Percentiles rank a stretch among this genome's conserved stretches.
Evolutionary conservation across 352 stramenopile species (phyloP).

Genomic region (Discostella stelligera): DNA sequence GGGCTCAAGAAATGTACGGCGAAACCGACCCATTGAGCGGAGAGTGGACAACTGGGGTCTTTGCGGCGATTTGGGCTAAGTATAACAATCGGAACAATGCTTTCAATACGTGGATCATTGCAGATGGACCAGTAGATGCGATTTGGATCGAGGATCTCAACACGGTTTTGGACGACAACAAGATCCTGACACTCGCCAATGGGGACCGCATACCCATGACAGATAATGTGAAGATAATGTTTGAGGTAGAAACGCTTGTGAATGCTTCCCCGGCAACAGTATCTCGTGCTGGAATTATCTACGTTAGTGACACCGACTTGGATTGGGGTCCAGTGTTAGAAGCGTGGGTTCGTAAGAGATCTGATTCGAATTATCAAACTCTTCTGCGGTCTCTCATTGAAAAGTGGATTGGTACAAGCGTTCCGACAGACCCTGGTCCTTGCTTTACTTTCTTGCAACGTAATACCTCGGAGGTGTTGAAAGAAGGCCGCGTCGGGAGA

Average conservation of each 20-base stretch:
- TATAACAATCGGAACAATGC: slow-evolving; percentile 97
- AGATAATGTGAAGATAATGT: slow-evolving; percentile 94
- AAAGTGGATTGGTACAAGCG: slow-evolving; percentile 96
- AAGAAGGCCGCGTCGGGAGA: slow-evolving; percentile 88
- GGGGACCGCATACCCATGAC: slow-evolving; percentile 97
- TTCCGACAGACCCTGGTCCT: slow-evolving; percentile 89
- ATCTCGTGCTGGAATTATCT: slow-evolving; percentile 95
- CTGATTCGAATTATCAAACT: slow-evolving; percentile 84
- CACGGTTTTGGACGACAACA: slow-evolving; percentile 97
- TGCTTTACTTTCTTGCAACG: slow-evolving; percentile 95
- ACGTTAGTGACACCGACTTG: slow-evolving; percentile 96
- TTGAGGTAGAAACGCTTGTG: slow-evolving; percentile 95
- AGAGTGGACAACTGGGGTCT: slow-evolving; percentile 97
- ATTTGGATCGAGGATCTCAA: slow-evolving; percentile 99
- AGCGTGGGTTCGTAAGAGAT: slow-evolving; percentile 93
- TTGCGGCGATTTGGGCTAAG: slow-evolving; percentile 97
- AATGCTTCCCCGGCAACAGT: slow-evolving; percentile 96
- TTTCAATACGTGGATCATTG: slow-evolving; percentile 98
- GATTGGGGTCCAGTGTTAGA: slow-evolving; percentile 96
- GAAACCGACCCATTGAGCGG: slow-evolving; percentile 94
- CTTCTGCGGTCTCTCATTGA: slow-evolving; percentile 90
- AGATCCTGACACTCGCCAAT: slow-evolving; percentile 95
- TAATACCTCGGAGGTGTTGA: slow-evolving; percentile 92
- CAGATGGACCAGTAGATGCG: slow-evolving; percentile 94
- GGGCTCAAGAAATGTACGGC: slow-evolving; percentile 97